These are phyloP conservation scores for Aspergillus nanangensis DNA, from an alignment of 495 filamentous ascomycete species.

Conservation along the genomic window DNA sequence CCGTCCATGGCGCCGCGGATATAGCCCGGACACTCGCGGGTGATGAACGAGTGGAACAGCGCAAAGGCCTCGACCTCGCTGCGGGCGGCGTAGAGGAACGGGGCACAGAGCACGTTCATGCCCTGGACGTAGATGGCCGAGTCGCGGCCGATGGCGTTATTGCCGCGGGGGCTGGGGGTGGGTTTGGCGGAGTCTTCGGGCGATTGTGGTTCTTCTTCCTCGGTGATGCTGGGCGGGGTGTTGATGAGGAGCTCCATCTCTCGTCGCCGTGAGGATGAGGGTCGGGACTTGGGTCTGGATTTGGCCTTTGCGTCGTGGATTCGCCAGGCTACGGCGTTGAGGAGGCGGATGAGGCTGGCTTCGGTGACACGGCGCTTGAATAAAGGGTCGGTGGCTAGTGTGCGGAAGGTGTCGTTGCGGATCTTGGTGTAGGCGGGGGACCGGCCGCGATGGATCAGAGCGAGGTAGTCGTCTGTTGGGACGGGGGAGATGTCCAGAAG, in stretches of 20 bases:
- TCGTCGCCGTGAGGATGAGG: conserved; percentile 32
- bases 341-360: conserved; percentile 85
- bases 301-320: conserved; percentile 69
- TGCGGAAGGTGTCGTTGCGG: conserved; percentile 96
- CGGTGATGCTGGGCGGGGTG: conserved; percentile 39
- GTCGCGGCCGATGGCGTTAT: conserved; percentile 39
- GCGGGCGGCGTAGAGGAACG: conserved; percentile 91
- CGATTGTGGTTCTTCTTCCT: conserved; percentile 28
- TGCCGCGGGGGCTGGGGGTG: conserved; percentile 36
- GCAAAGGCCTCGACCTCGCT: conserved; percentile 94
- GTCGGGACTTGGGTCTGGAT: conserved; percentile 29
- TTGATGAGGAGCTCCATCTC: conserved; percentile 37
- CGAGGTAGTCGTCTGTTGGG: conserved; percentile 80
- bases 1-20: conserved; percentile 96
- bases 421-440: conserved; percentile 96
- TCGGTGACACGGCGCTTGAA: conserved; percentile 94
- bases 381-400: conserved; percentile 88
- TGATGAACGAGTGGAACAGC: conserved; percentile 85
- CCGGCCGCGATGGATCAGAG: conserved; percentile 85
- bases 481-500: conserved; percentile 81
- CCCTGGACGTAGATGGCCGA: conserved; percentile 92
- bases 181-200: conserved; percentile 11
- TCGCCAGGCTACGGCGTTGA: conserved; percentile 96
- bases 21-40: conserved; percentile 86
- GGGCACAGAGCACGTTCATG: conserved; percentile 99